Evolutionary conservation across 768 basidiomycete genomes (phyloP).

Genomic region (Collybia sordida): DNA sequence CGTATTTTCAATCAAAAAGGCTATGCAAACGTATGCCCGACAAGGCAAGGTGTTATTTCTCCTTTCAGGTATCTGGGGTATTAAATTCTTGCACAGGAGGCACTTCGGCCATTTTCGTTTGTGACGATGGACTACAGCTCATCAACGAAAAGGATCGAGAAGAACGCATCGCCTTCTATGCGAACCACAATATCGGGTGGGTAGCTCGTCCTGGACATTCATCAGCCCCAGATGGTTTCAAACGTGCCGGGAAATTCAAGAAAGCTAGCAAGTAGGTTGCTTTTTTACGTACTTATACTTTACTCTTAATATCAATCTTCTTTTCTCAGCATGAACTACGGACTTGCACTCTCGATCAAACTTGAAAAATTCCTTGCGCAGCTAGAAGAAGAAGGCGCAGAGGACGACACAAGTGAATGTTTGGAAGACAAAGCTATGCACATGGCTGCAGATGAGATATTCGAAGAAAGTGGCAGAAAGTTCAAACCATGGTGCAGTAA

Average conservation of each 20-base stretch:
- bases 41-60: constrained; percentile 46
- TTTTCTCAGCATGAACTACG: constrained; percentile 60
- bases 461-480: constrained; percentile 49
- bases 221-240: constrained; percentile 78
- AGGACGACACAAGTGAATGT: constrained; percentile 42
- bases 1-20: constrained; percentile 77
- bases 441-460: constrained; percentile 72
- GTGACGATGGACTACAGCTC: constrained; percentile 82
- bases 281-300: background rate
- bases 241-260: constrained; percentile 90
- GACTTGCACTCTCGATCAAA: constrained; percentile 56
- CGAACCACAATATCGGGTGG: constrained; percentile 75
- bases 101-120: constrained; percentile 78
- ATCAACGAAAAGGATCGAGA: constrained; percentile 60
- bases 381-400: constrained; percentile 40
- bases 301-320: background rate
- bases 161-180: constrained; percentile 74
- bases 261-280: constrained; percentile 59
- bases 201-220: constrained; percentile 76
- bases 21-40: constrained; percentile 84
- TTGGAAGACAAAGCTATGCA: constrained; percentile 75
- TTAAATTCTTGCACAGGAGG: constrained; percentile 17
- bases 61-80: too few relatives aligned
- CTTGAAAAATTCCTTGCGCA: constrained; percentile 50
- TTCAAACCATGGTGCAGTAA: constrained; percentile 77